Conservation (phyloP, 2,329 filamentous ascomycete species). For the Nigrospora sphaerica region DNA sequence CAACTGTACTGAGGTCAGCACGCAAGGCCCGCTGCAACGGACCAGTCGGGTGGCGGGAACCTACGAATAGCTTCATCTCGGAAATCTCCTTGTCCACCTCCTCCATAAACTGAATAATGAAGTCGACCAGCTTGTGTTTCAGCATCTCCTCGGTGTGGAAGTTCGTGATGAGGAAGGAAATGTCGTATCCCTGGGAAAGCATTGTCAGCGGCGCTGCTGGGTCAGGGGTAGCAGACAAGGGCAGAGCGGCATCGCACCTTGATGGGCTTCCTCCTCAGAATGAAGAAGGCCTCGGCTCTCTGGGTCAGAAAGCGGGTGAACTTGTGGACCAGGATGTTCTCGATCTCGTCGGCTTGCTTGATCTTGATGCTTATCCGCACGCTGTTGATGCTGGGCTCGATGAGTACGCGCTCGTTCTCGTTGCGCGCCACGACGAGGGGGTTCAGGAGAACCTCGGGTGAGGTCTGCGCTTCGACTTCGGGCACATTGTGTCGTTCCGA, state of each 20-base stretch:
- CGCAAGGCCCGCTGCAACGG: constrained; percentile 1
- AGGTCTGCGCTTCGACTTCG: constrained; percentile 88
- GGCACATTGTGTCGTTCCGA: constrained; percentile 97
- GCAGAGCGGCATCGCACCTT: constrained; percentile 50
- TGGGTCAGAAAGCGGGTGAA: constrained; percentile 96
- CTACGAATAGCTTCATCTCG: constrained; percentile 99
- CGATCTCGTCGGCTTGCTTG: constrained; percentile 98
- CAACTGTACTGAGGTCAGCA: constrained; percentile 51
- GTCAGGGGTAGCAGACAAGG: no score
- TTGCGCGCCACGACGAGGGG: constrained; percentile 88
- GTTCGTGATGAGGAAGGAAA: constrained; percentile 97
- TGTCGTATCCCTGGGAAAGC: constrained; percentile 75
- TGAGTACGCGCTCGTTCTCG: constrained; percentile 92
- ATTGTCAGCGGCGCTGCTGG: no score
- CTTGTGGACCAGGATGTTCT: constrained; percentile 96
- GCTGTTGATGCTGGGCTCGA: constrained; percentile 95
- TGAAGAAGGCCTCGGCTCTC: constrained; percentile 94
- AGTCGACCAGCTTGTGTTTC: constrained; percentile 98
- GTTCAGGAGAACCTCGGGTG: constrained; percentile 88
- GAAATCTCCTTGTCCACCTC: constrained; percentile 99
- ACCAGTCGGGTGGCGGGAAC: constrained; percentile 25
- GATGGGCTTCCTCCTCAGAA: constrained; percentile 88
- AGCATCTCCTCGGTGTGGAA: constrained; percentile 98
- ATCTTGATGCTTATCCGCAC: constrained; percentile 97
- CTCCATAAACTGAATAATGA: constrained; percentile 99